These are phyloP conservation scores for Niebla homalea DNA, from an alignment of 495 filamentous ascomycete genomes.

Conservation along the genomic window DNA sequence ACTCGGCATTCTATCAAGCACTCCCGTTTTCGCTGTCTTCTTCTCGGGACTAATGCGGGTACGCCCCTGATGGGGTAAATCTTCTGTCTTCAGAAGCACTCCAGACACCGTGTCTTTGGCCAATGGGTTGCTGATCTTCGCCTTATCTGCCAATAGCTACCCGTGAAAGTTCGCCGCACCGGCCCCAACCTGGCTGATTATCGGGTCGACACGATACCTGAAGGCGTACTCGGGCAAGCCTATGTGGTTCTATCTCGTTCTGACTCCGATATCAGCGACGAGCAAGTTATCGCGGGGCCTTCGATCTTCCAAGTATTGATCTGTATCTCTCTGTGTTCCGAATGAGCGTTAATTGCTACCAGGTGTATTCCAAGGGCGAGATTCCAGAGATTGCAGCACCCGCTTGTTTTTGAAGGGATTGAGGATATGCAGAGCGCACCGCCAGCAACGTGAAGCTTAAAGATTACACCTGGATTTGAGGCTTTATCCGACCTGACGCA, in stretches of 20 bases:
- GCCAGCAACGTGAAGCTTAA: too few relatives aligned
- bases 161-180: slow-evolving; percentile 16
- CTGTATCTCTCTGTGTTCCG: too few relatives aligned
- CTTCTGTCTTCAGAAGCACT: background rate
- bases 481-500: too few relatives aligned
- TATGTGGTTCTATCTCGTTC: slow-evolving; percentile 34
- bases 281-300: slow-evolving; percentile 30
- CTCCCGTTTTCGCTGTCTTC: slow-evolving; percentile 20
- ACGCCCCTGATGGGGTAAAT: background rate
- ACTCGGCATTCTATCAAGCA: slow-evolving; percentile 9
- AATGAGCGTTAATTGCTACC: too few relatives aligned
- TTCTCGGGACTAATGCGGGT: slow-evolving; percentile 20
- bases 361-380: too few relatives aligned
- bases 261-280: slow-evolving; percentile 25
- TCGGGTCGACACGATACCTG: slow-evolving; percentile 21
- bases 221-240: slow-evolving; percentile 28
- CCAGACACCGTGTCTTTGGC: too few relatives aligned
- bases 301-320: slow-evolving; percentile 27
- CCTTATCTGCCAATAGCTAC: slow-evolving; percentile 9
- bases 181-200: slow-evolving; percentile 11
- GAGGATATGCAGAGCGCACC: too few relatives aligned
- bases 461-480: too few relatives aligned
- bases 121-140: background rate
- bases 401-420: too few relatives aligned
- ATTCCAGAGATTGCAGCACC: too few relatives aligned